Evolutionary conservation across 805 yeast genomes (phyloP).

Genomic region (Teunomyces atbi): DNA sequence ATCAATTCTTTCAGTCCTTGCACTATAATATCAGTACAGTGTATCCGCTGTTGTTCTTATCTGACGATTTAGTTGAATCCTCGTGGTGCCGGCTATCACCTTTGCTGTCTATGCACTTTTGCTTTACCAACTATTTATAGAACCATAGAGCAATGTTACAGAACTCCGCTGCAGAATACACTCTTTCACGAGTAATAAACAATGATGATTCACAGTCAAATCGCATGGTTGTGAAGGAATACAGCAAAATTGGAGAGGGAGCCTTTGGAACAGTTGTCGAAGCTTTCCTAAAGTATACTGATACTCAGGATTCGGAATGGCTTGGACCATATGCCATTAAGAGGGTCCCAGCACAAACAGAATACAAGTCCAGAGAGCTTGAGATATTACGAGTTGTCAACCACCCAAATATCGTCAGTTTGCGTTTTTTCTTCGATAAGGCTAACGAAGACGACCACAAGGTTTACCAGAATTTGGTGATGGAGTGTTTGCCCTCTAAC

Average conservation of each 20-base stretch:
- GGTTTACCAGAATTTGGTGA: conserved; percentile 75
- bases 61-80: background rate
- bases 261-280: conserved; percentile 85
- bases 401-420: conserved; percentile 75
- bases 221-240: conserved; percentile 69
- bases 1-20: background rate
- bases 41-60: background rate
- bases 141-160: conserved; percentile 3
- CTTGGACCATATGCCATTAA: conserved; percentile 83
- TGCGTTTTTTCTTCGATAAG: conserved; percentile 71
- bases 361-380: conserved; percentile 77
- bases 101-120: background rate
- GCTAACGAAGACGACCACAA: conserved; percentile 52
- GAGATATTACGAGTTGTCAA: conserved; percentile 71
- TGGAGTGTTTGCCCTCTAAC: conserved; percentile 85
- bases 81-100: conserved; percentile 5
- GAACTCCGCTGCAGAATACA: conserved; percentile 27
- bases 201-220: conserved; percentile 51
- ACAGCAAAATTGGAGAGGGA: conserved; percentile 78
- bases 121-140: background rate
- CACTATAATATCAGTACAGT: background rate
- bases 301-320: conserved; percentile 40
- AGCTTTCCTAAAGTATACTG: conserved; percentile 50
- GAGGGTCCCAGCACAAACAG: conserved; percentile 84
- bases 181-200: conserved; percentile 51